Evolutionary conservation across 768 basidiomycete species (phyloP).

Genomic region (Boletus sp.): DNA sequence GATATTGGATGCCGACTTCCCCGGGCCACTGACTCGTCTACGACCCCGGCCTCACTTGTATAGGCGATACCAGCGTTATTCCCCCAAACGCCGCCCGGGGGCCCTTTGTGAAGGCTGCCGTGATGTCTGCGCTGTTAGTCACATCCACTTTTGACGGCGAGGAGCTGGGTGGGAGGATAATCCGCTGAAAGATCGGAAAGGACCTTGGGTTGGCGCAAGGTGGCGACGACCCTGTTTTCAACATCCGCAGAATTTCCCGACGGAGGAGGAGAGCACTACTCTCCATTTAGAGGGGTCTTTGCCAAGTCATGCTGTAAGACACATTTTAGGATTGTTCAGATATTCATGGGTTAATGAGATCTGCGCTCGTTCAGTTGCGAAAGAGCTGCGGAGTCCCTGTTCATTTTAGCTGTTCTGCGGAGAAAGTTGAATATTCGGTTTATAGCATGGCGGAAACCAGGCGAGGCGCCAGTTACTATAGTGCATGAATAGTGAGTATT

Average conservation of each 20-base stretch:
- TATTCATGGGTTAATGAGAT: not conserved
- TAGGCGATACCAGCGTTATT: not conserved
- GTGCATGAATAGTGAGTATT: not conserved
- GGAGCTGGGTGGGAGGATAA: not conserved
- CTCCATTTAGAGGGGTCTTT: not conserved
- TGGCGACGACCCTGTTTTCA: constrained; percentile 38
- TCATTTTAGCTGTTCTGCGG: not conserved
- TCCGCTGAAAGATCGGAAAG: constrained; percentile 11
- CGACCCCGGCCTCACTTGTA: not conserved
- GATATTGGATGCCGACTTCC: not conserved
- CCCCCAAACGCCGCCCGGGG: not conserved
- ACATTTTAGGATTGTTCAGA: not conserved
- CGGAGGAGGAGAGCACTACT: not conserved
- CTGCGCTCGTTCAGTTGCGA: not conserved
- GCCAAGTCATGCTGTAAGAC: not conserved
- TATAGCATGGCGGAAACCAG: constrained; percentile 36
- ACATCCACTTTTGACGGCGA: not conserved
- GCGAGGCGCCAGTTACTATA: constrained; percentile 30
- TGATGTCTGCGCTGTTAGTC: not conserved
- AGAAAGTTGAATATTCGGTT: constrained; percentile 28
- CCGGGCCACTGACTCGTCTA: no score
- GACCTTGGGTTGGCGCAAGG: constrained; percentile 34
- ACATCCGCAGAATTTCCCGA: not conserved
- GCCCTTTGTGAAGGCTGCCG: not conserved
- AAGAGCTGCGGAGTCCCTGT: not conserved